Conservation (phyloP, 148 eudicot species). For the Camellia japonica region DNA sequence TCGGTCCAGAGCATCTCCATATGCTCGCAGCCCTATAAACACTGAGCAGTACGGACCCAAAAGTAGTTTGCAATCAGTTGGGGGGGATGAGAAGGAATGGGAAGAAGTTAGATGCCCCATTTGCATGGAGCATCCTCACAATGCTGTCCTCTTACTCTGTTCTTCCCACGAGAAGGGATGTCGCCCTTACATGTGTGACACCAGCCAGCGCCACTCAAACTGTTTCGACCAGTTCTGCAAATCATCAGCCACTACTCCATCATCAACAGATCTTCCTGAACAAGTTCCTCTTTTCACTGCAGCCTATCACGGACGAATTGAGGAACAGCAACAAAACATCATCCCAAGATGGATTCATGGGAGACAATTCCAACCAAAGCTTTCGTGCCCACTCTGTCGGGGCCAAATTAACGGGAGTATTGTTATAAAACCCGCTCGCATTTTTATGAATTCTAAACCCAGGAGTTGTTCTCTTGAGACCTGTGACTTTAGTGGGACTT, state of each 20-base stretch:
- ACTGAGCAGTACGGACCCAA: conserved; percentile 3
- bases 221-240: conserved; percentile 31
- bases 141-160: conserved; percentile 26
- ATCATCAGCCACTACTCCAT: conserved; percentile 6
- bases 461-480: conserved; percentile 40
- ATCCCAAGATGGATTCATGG: background rate
- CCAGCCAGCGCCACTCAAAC: conserved; percentile 32
- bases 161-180: conserved; percentile 34
- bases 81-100: conserved; percentile 23
- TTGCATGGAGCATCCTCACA: conserved; percentile 36
- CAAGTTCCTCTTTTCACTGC: background rate
- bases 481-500: conserved; percentile 32
- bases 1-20: conserved; percentile 28
- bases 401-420: conserved; percentile 35
- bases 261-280: background rate
- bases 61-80: background rate
- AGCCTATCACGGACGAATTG: background rate
- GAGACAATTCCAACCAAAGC: background rate
- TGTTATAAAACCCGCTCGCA: conserved; percentile 28
- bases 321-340: background rate
- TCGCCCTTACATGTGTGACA: conserved; percentile 33
- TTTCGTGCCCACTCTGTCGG: conserved; percentile 46
- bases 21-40: conserved; percentile 20
- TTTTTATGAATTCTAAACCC: conserved; percentile 32
- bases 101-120: conserved; percentile 32